Evolutionary conservation across 306 rosid species (phyloP), one percentile per base, ranked within the genome.

Genomic region (Inga oerstediana): DNA sequence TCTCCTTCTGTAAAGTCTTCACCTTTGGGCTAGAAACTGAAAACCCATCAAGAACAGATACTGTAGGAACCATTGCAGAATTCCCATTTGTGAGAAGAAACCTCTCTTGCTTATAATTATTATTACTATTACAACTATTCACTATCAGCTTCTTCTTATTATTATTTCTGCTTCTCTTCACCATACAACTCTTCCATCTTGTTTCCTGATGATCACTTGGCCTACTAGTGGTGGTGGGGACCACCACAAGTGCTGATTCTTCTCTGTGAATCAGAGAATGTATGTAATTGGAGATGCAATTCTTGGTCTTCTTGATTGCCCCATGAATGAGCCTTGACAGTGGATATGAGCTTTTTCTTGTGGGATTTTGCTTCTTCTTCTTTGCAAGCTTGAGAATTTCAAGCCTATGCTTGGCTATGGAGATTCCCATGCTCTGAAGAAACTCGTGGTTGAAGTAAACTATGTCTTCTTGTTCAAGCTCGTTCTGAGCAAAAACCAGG

Each of bases 341-440:
- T 43, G 93, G 58, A 0, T 81, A 39, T 4, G 88, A 87, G 3
- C 76, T 43, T 68, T 77, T 85, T 5, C 51, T 44, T 69, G 76
- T 85, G 68, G 34, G 35, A 77, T 59, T 91, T 16, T 87, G 89
- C 54, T 84, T 90, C 67, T 81, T 86, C 15, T 48, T 49, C 54
- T 49, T 49, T 0, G 93, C 90, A 15, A 90, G 87, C 90, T 96
- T 96, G 84, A 96, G 91, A 72, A 96, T 96, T 81, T 96, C 97
- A 17, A 94, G 89, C 81, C 99, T 89, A 82, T 96, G 99, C 77
- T 96, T 96, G 81, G 97, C 98, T 78, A 91, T 89, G 88, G 97
- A 90, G 84, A 96, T 94, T 7, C 98, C 99, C 95, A 96, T 91
- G 93, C 98, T 96, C 61, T 89, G 98, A 16, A 96, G 98, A 65